Conservation (phyloP, 495 filamentous ascomycete genomes). For the Penicillium roqueforti region DNA sequence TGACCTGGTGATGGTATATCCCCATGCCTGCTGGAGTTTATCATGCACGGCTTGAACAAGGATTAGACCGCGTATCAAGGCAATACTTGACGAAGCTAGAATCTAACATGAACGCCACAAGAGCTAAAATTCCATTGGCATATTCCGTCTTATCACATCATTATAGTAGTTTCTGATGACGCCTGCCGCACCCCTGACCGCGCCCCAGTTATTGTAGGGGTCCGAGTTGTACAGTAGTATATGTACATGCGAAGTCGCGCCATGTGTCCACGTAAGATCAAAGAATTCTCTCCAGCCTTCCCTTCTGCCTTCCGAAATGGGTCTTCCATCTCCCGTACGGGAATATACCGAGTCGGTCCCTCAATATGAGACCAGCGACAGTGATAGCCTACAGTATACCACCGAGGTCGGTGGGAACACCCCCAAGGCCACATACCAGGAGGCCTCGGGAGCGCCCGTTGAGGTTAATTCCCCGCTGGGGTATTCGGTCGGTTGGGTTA, state of each 20-base stretch:
- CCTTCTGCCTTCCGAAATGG: neutral
- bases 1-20: neutral
- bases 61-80: neutral
- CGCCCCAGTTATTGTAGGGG: neutral
- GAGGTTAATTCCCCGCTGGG: slow-evolving; percentile 56
- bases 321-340: neutral
- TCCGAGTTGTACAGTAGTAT: neutral
- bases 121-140: neutral
- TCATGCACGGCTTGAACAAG: neutral
- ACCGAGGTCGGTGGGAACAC: slow-evolving; percentile 54
- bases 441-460: slow-evolving; percentile 59
- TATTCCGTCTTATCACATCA: slow-evolving; percentile 4
- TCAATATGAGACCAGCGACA: slow-evolving; percentile 14
- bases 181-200: neutral
- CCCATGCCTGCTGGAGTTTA: neutral
- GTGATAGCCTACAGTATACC: slow-evolving; percentile 46
- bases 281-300: neutral
- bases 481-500: slow-evolving; percentile 52
- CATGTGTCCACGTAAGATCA: neutral
- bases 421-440: slow-evolving; percentile 54
- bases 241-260: neutral
- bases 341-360: neutral
- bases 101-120: neutral
- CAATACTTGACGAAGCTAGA: neutral
- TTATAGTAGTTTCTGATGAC: neutral